Evolutionary conservation across 2,329 filamentous ascomycete genomes (phyloP).

Genomic region (Hypoxylon sp.): DNA sequence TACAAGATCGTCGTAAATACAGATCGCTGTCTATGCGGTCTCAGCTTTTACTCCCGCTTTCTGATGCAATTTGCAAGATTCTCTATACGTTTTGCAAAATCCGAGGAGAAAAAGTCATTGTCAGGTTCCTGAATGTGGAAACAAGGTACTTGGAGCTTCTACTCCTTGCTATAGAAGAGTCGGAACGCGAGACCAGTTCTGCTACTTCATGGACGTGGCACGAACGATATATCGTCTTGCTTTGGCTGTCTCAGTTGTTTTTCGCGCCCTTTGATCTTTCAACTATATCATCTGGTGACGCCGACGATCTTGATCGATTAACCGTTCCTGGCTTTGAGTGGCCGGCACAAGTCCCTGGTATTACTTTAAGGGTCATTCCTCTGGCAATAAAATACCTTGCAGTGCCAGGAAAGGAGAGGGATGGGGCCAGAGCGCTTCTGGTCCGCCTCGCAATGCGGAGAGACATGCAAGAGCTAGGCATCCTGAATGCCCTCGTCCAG

Average conservation of each 20-base stretch:
- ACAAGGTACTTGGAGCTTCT: constrained; percentile 86
- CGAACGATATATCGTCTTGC: constrained; percentile 86
- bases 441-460: constrained; percentile 85
- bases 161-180: constrained; percentile 78
- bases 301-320: constrained; percentile 62
- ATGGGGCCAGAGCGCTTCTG: constrained; percentile 86
- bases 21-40: constrained; percentile 58
- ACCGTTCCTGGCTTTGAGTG: constrained; percentile 66
- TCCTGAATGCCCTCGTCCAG: constrained; percentile 76
- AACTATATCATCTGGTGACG: constrained; percentile 79
- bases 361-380: constrained; percentile 78
- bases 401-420: constrained; percentile 86
- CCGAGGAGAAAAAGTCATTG: constrained; percentile 91
- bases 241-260: constrained; percentile 89
- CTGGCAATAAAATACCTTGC: constrained; percentile 80
- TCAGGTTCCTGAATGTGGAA: constrained; percentile 92
- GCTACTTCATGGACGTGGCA: constrained; percentile 78
- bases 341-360: constrained; percentile 74
- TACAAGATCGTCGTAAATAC: constrained; percentile 63
- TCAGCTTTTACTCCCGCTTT: constrained; percentile 68
- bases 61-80: constrained; percentile 81
- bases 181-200: constrained; percentile 57
- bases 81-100: constrained; percentile 96
- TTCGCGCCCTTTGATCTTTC: constrained; percentile 91
- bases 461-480: constrained; percentile 86